Percentiles rank a stretch among this genome's conserved stretches.
phyloP scores from a whole-genome alignment of 768 basidiomycete species.

The Gymnopilus dilepis region DNA sequence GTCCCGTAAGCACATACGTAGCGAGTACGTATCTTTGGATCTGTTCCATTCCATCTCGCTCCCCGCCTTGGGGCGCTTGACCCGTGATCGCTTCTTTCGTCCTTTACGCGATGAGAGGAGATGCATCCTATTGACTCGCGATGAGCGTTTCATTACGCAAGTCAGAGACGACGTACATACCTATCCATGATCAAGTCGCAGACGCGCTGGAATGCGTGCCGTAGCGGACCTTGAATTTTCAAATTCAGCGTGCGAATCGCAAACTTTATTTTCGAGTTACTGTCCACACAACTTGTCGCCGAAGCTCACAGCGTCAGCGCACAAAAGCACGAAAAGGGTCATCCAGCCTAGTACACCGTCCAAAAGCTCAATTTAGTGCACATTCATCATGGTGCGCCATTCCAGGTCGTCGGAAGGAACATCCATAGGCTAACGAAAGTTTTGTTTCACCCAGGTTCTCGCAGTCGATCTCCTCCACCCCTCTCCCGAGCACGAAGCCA shows the following conservation, averaged over 20 bases:
- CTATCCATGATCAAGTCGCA: too few relatives aligned
- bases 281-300: slow-evolving; percentile 46
- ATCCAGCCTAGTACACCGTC: slow-evolving; percentile 23
- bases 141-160: too few relatives aligned
- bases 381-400: slow-evolving; percentile 38
- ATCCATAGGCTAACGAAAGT: not conserved
- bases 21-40: not conserved
- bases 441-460: slow-evolving; percentile 68
- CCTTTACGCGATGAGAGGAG: too few relatives aligned
- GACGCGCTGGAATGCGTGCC: slow-evolving; percentile 4
- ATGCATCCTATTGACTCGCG: too few relatives aligned
- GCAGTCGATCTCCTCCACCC: slow-evolving; percentile 98
- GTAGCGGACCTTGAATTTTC: slow-evolving; percentile 31
- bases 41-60: not conserved
- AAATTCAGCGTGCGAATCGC: slow-evolving; percentile 33
- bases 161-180: too few relatives aligned
- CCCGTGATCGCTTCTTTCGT: not conserved
- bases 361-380: slow-evolving; percentile 10
- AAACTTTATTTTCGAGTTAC: slow-evolving; percentile 43
- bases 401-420: slow-evolving; percentile 1
- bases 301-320: slow-evolving; percentile 31
- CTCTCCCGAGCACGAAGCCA: slow-evolving; percentile 82
- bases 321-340: slow-evolving; percentile 38
- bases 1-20: not conserved
- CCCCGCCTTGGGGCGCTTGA: not conserved